phyloP scores from a whole-genome alignment of 352 stramenopile genomes.

The Phytopythium aichiense region DNA sequence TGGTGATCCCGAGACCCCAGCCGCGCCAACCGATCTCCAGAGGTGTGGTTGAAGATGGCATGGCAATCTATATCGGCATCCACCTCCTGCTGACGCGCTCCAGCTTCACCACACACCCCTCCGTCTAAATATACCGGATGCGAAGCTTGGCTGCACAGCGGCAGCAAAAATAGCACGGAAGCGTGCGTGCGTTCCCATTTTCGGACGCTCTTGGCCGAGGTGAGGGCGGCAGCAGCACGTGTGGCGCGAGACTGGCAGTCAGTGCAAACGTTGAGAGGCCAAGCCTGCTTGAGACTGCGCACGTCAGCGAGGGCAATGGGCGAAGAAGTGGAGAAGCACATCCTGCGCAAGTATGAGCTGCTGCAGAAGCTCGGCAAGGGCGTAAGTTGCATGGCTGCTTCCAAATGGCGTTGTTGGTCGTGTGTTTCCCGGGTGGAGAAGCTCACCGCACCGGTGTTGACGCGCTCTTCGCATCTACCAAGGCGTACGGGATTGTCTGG shows the following conservation, averaged over 20 bases:
- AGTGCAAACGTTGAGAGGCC: neutral
- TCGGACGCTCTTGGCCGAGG: neutral
- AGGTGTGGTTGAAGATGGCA: neutral
- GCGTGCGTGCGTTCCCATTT: neutral
- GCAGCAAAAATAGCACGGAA: neutral
- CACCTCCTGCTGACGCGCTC: neutral
- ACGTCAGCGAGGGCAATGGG: conserved; percentile 48
- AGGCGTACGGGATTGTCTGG: conserved; percentile 96
- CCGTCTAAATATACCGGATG: neutral
- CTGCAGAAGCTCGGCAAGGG: conserved; percentile 93
- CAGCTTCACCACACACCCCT: neutral
- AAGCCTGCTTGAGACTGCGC: no score
- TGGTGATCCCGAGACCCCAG: no score
- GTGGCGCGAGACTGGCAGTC: neutral
- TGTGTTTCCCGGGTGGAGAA: neutral
- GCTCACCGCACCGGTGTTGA: neutral
- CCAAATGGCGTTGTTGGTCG: neutral
- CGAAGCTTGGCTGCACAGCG: neutral
- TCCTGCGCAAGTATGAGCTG: conserved; percentile 92
- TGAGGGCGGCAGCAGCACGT: neutral
- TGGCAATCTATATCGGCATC: neutral
- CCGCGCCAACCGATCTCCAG: neutral
- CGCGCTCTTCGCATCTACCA: conserved; percentile 4
- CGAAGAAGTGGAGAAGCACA: conserved; percentile 92
- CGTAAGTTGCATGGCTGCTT: conserved; percentile 29